Base-by-base conservation (phyloP, 495 filamentous ascomycete species). In the Podospora australis region DNA sequence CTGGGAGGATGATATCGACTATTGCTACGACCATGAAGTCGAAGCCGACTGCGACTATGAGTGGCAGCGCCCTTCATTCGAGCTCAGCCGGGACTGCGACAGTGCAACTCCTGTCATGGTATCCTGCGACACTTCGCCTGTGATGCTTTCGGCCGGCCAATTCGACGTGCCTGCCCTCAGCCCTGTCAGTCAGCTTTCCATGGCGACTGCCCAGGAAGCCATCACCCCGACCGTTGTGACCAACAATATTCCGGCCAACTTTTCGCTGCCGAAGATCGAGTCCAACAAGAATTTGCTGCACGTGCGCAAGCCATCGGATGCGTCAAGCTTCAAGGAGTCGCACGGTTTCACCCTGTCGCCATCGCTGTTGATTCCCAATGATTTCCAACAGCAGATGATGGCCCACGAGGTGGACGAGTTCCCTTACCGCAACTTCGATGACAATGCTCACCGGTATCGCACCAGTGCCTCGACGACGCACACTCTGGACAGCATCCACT, bases 1-100 rank as follows among this genome's bases (percentile, higher is more conserved):
- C 17, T 97, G 91, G 91, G 91, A 97, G 57, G 87, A 90, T 35
- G 89, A 90, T 55, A 91, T 97, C 55, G 90, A 96, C 62, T 96
- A 86, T 63, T 92, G 84, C 62, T 97, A 96, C 58, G 87, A 95
- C 52, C 81, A 92, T 63, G 88, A 83, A 39, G 88, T 85, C 6
- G 91, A 96, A 64, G 88, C 89, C 1, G 80, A 89, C 55, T 96
- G 86, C 59, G 80, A 96, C 54, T 96, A 90, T 53, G 85, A 92
- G 50, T 96, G 89, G 89, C 77, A 82, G 39, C 77, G 80, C 9
- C 64, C 70, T 8, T 77, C 73, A 1, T 48, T 70, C 35, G 73
- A 77, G 36, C 51, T 67, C 22, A 56, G 50, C 43, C 65, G 69
- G 8, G 65, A 64, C 17, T 41, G 40, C 17, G 64, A 63, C 20